Base-by-base conservation (phyloP, 768 basidiomycete genomes). In the Suillus alpinus region DNA sequence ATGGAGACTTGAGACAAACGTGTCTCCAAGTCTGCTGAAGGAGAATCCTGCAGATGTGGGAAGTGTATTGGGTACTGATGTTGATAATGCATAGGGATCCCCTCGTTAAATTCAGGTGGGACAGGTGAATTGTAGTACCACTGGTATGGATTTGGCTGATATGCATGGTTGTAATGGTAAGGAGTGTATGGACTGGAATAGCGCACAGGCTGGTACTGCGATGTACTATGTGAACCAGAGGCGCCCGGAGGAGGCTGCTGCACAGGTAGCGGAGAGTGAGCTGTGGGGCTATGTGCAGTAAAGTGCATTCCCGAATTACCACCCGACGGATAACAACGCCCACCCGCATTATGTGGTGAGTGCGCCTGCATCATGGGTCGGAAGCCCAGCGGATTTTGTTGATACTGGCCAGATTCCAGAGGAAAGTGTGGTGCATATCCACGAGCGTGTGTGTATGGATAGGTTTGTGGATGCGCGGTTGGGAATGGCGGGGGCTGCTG, bases 61-160 rank as follows among this genome's bases (percentile, higher is more conserved):
- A 78, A 77, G 20, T 67, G 65, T 55, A 72, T 63, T 3, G 70
- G 61, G 63, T 76, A 76, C 57, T 66, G 74, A 1, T 65, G 66
- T 29, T 72, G 76, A 62, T 77, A 79, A 20, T 73, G 64, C 13
- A 64, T 65, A n/a, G 58, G 65, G 4, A 66, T 62, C 3, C 61
- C 61, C 4, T 75, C 75, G 37, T 75, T 73, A 18, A 71, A 74
- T 67, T 71, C 4, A 57, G 62, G 20, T 39, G 63, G 40, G 63
- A 59, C 20, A 63, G 72, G 34, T 1, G 73, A 29, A 57, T 69
- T 63, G 23, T 82, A 66, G 62, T 84, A 85, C 78, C 81, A 86
- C 83, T 70, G 77, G 68, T 78, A 80, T 44, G 77, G 72, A 1
- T 76, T 68, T 6, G 71, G 63, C 0, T 75, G 72, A 52, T 76